Evolutionary conservation across 2,329 filamentous ascomycete species (phyloP).

Genomic region (Blastomyces emzantsi): DNA sequence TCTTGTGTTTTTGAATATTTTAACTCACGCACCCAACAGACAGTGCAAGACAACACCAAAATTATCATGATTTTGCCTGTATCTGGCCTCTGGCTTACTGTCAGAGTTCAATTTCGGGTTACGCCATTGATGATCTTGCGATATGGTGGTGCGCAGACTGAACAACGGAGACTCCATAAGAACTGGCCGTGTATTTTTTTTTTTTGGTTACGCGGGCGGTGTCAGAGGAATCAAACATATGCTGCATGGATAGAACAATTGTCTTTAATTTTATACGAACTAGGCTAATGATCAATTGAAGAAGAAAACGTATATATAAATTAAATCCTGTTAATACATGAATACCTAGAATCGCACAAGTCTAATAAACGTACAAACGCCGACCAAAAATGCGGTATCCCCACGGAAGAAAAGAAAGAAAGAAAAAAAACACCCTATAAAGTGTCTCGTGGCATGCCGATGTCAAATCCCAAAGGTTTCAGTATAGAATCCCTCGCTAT

Average conservation of each 20-base stretch:
- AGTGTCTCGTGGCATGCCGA: constrained; percentile 17
- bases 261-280: constrained; percentile 2
- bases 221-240: constrained; percentile 74
- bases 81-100: constrained; percentile 56
- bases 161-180: constrained; percentile 55
- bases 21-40: constrained; percentile 66
- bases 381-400: constrained; percentile 15
- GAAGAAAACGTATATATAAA: constrained; percentile 1
- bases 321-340: constrained; percentile 14
- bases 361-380: constrained; percentile 14
- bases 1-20: constrained; percentile 34
- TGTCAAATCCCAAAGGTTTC: constrained; percentile 38
- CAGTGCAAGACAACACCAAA: constrained; percentile 67
- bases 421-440: constrained; percentile 1
- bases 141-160: constrained; percentile 53
- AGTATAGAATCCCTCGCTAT: constrained; percentile 71
- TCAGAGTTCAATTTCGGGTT: constrained; percentile 45
- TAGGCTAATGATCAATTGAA: neutral
- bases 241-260: constrained; percentile 1
- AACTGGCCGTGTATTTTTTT: constrained; percentile 58
- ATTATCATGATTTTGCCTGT: constrained; percentile 38
- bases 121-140: constrained; percentile 56
- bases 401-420: neutral
- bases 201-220: constrained; percentile 61
- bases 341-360: constrained; percentile 9